These are phyloP conservation scores for Tricholoma matsutake DNA, from an alignment of 768 basidiomycete species.

Conservation along the genomic window DNA sequence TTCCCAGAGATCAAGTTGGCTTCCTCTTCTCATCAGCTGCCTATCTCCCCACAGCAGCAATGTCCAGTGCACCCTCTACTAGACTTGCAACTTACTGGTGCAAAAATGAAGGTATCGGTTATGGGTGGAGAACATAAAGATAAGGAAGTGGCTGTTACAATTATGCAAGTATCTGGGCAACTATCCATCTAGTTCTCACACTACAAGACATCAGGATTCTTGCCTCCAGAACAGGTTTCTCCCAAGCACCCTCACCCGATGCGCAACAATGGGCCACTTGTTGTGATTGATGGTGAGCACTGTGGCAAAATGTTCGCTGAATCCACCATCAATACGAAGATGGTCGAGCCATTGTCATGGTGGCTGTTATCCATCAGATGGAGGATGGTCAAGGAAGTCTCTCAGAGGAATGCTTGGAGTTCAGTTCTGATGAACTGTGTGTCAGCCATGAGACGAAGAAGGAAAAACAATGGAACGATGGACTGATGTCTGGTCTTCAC, in stretches of 20 bases:
- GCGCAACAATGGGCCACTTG: slow-evolving; percentile 1
- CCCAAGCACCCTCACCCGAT: background rate
- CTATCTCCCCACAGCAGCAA: too few relatives aligned
- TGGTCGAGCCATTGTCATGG: background rate
- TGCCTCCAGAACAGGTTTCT: too few relatives aligned
- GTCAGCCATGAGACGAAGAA: background rate
- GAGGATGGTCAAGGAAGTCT: background rate
- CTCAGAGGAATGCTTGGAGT: background rate
- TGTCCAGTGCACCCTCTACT: too few relatives aligned
- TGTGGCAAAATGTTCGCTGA: background rate
- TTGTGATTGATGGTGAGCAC: slow-evolving; percentile 1
- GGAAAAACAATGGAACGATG: background rate
- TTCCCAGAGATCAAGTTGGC: too few relatives aligned
- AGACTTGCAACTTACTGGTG: too few relatives aligned
- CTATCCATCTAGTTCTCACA: background rate
- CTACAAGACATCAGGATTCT: too few relatives aligned
- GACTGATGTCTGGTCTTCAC: background rate
- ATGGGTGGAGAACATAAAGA: background rate
- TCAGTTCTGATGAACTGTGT: slow-evolving; percentile 1
- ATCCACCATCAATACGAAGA: slow-evolving; percentile 1
- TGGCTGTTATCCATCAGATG: background rate
- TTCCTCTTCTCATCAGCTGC: too few relatives aligned
- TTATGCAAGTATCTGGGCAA: background rate
- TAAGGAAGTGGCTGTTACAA: background rate
- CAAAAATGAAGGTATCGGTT: background rate